These are phyloP conservation scores for Ascochyta koolunga DNA, from an alignment of 2,329 filamentous ascomycete species.

Conservation along the genomic window DNA sequence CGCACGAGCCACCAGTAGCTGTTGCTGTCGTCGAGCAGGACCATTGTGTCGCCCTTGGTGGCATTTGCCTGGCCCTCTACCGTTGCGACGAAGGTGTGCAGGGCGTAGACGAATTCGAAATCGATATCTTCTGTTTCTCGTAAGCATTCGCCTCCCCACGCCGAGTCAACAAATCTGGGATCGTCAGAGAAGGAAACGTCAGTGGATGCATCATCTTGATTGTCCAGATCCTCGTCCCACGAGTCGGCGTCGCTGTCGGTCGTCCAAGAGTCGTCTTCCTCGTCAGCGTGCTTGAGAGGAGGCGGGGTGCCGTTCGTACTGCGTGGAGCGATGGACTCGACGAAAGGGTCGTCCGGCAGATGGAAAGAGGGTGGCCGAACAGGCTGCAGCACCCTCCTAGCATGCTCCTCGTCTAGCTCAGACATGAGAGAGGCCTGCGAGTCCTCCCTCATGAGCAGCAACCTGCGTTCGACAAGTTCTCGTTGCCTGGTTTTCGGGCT, in stretches of 20 bases:
- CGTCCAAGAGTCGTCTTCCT: slow-evolving; percentile 40
- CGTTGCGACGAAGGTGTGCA: slow-evolving; percentile 96
- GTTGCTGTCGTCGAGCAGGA: slow-evolving; percentile 96
- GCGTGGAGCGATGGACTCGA: slow-evolving; percentile 7
- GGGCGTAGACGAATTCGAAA: slow-evolving; percentile 98
- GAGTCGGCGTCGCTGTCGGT: slow-evolving; percentile 49
- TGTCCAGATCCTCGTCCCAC: slow-evolving; percentile 41
- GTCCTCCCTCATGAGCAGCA: slow-evolving; percentile 34
- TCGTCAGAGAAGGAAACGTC: slow-evolving; percentile 64
- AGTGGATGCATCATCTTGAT: slow-evolving; percentile 65
- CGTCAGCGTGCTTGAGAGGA: slow-evolving; percentile 8
- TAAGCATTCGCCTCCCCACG: slow-evolving; percentile 85
- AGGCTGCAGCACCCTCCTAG: slow-evolving; percentile 51
- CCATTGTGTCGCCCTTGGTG: slow-evolving; percentile 98
- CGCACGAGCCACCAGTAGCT: slow-evolving; percentile 99
- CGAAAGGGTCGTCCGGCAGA: slow-evolving; percentile 22
- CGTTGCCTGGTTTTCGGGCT: slow-evolving; percentile 32
- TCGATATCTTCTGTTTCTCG: slow-evolving; percentile 96
- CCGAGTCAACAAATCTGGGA: slow-evolving; percentile 70
- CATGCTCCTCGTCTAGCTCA: slow-evolving; percentile 43
- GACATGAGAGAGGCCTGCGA: slow-evolving; percentile 41
- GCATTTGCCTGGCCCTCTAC: slow-evolving; percentile 98
- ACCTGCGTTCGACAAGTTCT: slow-evolving; percentile 2
- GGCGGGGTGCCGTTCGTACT: slow-evolving; percentile 20
- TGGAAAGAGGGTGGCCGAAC: slow-evolving; percentile 47